Conservation (phyloP, 352 stramenopile genomes). For the Aphanomyces cochlioides region DNA sequence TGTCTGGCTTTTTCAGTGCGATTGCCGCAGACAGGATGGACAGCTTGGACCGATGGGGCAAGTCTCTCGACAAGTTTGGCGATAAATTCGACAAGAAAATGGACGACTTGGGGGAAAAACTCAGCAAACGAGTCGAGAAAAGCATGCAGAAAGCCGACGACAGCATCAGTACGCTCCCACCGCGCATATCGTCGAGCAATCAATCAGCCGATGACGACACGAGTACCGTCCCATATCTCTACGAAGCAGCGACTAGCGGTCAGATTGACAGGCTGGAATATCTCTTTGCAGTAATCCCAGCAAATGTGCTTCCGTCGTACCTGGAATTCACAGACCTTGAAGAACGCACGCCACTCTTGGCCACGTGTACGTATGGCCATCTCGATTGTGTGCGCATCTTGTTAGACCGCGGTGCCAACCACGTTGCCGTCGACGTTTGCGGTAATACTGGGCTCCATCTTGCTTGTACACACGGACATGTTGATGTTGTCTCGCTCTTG, state of each 20-base stretch:
- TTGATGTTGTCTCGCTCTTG: background rate
- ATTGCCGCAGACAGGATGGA: no score
- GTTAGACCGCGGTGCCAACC: background rate
- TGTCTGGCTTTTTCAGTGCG: no score
- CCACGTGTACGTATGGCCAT: slow-evolving; percentile 1
- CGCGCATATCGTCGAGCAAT: background rate
- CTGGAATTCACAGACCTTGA: background rate
- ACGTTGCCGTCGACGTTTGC: background rate
- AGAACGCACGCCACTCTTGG: background rate
- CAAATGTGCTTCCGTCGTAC: background rate
- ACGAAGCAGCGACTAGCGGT: background rate
- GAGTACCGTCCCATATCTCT: background rate
- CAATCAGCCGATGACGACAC: background rate
- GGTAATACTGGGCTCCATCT: slow-evolving; percentile 7
- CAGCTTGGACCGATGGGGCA: no score
- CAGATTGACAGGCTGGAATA: background rate
- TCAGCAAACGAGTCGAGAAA: background rate
- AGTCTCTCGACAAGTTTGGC: background rate
- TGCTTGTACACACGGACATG: slow-evolving; percentile 5
- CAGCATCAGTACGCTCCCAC: background rate
- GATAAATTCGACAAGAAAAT: background rate
- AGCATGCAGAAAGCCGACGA: background rate
- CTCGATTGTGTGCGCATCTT: background rate
- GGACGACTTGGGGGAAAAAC: background rate
- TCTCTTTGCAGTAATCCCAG: background rate